A percentile compares a stretch with the other conserved stretches of the same genome.
Evolutionary conservation across 768 basidiomycete species (phyloP).

Genomic region (Zangia roseola): DNA sequence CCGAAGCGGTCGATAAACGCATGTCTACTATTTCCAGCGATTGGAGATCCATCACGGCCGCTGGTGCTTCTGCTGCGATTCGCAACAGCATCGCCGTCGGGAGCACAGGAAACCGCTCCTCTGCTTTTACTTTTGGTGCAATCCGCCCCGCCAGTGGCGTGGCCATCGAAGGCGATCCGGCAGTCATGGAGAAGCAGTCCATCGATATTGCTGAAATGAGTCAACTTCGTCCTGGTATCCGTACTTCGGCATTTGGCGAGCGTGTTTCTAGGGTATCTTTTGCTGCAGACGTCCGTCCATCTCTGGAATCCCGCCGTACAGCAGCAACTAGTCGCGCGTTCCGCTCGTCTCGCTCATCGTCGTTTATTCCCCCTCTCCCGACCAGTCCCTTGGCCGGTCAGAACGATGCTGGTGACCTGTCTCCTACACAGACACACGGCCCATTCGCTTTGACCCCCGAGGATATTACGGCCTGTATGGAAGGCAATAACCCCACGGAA

Average conservation of each 20-base stretch:
- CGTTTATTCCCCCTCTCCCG: slow-evolving; percentile 43
- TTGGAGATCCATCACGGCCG: slow-evolving; percentile 71
- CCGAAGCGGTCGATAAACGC: slow-evolving; percentile 69
- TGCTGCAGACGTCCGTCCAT: slow-evolving; percentile 56
- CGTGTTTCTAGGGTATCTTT: slow-evolving; percentile 67
- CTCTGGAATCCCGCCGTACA: slow-evolving; percentile 43
- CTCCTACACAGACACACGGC: slow-evolving; percentile 45
- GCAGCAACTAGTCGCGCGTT: slow-evolving; percentile 41
- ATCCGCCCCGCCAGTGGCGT: slow-evolving; percentile 48
- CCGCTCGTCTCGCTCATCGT: slow-evolving; percentile 42
- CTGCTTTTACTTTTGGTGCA: slow-evolving; percentile 57
- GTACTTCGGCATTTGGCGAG: slow-evolving; percentile 48
- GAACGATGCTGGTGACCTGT: slow-evolving; percentile 32
- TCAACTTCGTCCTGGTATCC: slow-evolving; percentile 54
- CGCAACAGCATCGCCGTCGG: slow-evolving; percentile 60
- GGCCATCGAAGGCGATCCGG: slow-evolving; percentile 42
- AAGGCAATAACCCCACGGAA: slow-evolving; percentile 30
- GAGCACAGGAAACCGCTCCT: slow-evolving; percentile 37
- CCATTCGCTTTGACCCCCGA: slow-evolving; percentile 50
- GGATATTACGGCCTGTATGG: slow-evolving; percentile 58
- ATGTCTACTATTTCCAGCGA: slow-evolving; percentile 80
- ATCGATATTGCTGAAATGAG: slow-evolving; percentile 39
- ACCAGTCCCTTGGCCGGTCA: slow-evolving; percentile 11
- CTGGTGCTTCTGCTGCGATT: slow-evolving; percentile 73
- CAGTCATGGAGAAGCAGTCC: slow-evolving; percentile 36